Conservation (phyloP, 2,329 filamentous ascomycete species). For the Ilyonectria sp. region DNA sequence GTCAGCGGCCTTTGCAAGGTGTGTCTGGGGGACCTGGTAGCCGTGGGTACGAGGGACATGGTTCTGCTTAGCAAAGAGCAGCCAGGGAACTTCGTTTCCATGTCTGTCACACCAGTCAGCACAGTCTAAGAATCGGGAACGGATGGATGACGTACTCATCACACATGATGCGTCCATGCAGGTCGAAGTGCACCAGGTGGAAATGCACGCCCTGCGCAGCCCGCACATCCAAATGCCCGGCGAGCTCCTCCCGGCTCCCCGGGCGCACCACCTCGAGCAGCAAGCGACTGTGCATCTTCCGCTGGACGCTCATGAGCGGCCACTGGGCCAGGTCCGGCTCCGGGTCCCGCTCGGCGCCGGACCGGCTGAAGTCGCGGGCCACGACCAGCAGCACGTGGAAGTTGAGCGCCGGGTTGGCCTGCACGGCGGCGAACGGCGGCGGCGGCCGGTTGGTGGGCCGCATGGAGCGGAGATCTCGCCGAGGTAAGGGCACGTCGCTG, state of each 20-base stretch:
- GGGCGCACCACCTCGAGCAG: slow-evolving; percentile 29
- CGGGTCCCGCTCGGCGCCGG: slow-evolving; percentile 20
- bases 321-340: slow-evolving; percentile 27
- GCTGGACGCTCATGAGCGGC: slow-evolving; percentile 28
- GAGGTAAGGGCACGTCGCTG: neutral
- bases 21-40: slow-evolving; percentile 26
- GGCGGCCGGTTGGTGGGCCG: neutral
- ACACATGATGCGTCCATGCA: slow-evolving; percentile 17
- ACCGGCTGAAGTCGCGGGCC: slow-evolving; percentile 24
- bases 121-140: neutral
- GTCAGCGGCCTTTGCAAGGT: slow-evolving; percentile 24
- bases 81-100: slow-evolving; percentile 24
- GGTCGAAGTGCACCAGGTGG: slow-evolving; percentile 27
- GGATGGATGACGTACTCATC: slow-evolving; percentile 12
- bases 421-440: slow-evolving; percentile 15
- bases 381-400: slow-evolving; percentile 27
- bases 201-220: slow-evolving; percentile 18
- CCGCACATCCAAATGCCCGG: slow-evolving; percentile 20
- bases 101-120: slow-evolving; percentile 10
- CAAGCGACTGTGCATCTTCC: slow-evolving; percentile 22
- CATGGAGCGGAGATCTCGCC: neutral
- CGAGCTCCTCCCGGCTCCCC: slow-evolving; percentile 25
- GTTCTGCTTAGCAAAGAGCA: slow-evolving; percentile 26
- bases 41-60: slow-evolving; percentile 6
- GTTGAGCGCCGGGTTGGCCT: slow-evolving; percentile 22